These are phyloP conservation scores for Mercurialis annua DNA, from an alignment of 345 rosid species.

Conservation along the genomic window DNA sequence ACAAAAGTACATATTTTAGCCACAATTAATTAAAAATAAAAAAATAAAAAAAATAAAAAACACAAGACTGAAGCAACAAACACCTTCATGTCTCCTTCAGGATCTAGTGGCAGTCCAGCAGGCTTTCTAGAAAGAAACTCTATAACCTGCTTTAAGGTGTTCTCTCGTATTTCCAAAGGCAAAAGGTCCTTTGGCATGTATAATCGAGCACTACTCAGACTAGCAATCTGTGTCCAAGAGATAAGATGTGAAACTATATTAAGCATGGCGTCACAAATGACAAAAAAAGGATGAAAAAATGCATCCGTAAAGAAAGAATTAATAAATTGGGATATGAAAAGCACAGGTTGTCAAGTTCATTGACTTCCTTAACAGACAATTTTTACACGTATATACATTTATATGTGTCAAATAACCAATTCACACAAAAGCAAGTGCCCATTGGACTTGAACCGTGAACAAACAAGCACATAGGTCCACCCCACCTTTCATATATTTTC, in stretches of 20 bases:
- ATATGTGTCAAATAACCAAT: too few relatives aligned
- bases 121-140: slow-evolving; percentile 80
- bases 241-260: slow-evolving; percentile 22
- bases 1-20: not conserved
- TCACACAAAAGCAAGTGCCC: too few relatives aligned
- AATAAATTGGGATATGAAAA: not conserved
- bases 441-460: too few relatives aligned
- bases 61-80: not conserved
- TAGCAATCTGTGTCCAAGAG: slow-evolving; percentile 60
- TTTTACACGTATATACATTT: not conserved
- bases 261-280: slow-evolving; percentile 1
- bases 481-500: too few relatives aligned
- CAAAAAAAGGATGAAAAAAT: not conserved
- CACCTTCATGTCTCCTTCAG: slow-evolving; percentile 91
- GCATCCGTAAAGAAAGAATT: not conserved
- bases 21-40: too few relatives aligned
- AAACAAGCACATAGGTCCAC: too few relatives aligned
- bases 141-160: slow-evolving; percentile 71
- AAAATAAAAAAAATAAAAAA: not conserved
- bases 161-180: slow-evolving; percentile 82
- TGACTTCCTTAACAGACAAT: not conserved
- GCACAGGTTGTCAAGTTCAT: not conserved
- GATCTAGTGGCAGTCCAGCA: slow-evolving; percentile 73
- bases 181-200: slow-evolving; percentile 76
- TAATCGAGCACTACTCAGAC: slow-evolving; percentile 75